Base-by-base conservation (phyloP, 768 basidiomycete species). In the Termitomyces bulborhizus region DNA sequence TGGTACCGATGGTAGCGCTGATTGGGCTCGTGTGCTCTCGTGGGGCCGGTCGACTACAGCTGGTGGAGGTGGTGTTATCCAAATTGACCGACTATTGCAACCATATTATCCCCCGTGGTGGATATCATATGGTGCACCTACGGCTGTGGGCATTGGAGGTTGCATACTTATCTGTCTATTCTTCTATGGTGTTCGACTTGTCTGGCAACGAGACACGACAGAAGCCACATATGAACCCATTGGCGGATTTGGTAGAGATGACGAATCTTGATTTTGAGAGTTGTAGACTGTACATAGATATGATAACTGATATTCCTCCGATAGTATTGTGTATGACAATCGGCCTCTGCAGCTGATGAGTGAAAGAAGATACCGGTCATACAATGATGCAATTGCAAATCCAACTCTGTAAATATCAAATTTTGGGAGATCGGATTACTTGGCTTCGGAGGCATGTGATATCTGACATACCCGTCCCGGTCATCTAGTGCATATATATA, bases 91-190 rank as follows among this genome's bases (percentile, higher is more conserved):
- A 41, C 76, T 98, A 12, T 73, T 99, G 52, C 65, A 85, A 24
- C 97, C 97, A 34, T 98, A 93, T 67, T 73, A 85, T 55, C 93
- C 96, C 3, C 78, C 85, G 4, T 92, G 90, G 91, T 93, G 87
- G 83, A 73, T 81, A 37, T 75, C 82, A 63, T 93, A 85, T 63
- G 88, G 90, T 40, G 76, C 78, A 4, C 90, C 91, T 0, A 62
- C 80, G n/a, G 72, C 78, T 29, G 83, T 88, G 4, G 82, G 82
- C 3, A 71, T 72, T 1, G 61, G 83, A 26, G 90, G 88, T 5
- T 64, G 88, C 29, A 41, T 81, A 29, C 57, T 82, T 9, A 89
- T 93, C 57, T 78, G 82, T 57, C 64, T 72, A 9, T 87, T 93
- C 68, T 89, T 92, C 70, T 82, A 83, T 65, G 85, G 78, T n/a